These are phyloP conservation scores for Yamadazyma friedrichii DNA, from an alignment of 1,139 yeast species.

Conservation along the genomic window DNA sequence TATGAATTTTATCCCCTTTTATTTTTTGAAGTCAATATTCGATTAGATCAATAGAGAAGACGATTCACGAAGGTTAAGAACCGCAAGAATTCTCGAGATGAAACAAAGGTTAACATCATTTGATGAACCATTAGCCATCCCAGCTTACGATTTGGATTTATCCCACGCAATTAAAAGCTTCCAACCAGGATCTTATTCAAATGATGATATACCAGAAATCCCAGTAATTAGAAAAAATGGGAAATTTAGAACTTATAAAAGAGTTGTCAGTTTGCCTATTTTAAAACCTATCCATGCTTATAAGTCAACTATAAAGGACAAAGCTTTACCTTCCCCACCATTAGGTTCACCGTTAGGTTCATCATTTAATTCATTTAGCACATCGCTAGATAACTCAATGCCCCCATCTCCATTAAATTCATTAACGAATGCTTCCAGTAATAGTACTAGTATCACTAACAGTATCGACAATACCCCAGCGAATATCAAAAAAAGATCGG, in stretches of 20 bases:
- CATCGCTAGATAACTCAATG: not conserved
- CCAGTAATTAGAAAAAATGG: constrained; percentile 31
- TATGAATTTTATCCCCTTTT: not conserved
- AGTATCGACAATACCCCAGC: not conserved
- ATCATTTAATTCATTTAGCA: no score
- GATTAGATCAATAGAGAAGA: not conserved
- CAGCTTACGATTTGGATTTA: constrained; percentile 23
- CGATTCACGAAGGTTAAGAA: not conserved
- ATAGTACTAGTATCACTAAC: not conserved
- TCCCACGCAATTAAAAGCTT: constrained; percentile 30
- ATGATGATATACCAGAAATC: constrained; percentile 32
- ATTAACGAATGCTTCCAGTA: not conserved
- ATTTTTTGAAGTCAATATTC: not conserved
- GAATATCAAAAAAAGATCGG: constrained; percentile 5
- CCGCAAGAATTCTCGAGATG: constrained; percentile 2
- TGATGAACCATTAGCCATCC: constrained; percentile 25
- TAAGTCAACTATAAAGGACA: constrained; percentile 1
- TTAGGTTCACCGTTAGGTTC: constrained; percentile 11
- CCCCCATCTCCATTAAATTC: not conserved
- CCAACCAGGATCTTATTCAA: constrained; percentile 24
- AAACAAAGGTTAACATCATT: constrained; percentile 26
- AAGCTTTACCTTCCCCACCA: constrained; percentile 21
- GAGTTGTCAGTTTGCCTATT: constrained; percentile 27
- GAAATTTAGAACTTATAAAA: constrained; percentile 19
- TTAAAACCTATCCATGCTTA: not conserved